A percentile compares a stretch with the other conserved stretches of the same genome.
phyloP scores from a whole-genome alignment of 208 protist species.

The Phytomonas serpens region DNA sequence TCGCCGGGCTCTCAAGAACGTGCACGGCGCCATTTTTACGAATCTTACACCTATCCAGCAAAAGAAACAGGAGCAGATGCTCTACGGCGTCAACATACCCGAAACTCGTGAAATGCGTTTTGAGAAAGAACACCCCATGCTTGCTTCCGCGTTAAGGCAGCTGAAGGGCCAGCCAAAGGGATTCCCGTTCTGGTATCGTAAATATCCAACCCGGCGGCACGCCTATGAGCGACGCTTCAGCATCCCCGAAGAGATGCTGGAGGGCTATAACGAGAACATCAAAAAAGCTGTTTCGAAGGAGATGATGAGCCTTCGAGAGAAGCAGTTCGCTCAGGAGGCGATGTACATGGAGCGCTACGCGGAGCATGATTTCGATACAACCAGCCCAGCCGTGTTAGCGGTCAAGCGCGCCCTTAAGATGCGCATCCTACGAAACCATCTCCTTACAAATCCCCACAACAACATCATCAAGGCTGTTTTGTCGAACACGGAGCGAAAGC shows the following conservation, averaged over 20 bases:
- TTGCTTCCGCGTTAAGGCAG: conserved; percentile 63
- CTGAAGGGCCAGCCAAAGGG: conserved; percentile 76
- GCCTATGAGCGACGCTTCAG: conserved; percentile 87
- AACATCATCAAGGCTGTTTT: conserved; percentile 86
- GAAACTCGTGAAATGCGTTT: conserved; percentile 70
- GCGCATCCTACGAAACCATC: conserved; percentile 80
- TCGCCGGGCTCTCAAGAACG: conserved; percentile 83
- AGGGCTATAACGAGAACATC: conserved; percentile 76
- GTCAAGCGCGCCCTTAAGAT: conserved; percentile 82
- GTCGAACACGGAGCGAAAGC: conserved; percentile 63
- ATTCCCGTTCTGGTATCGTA: conserved; percentile 91
- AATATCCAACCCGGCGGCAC: conserved; percentile 87
- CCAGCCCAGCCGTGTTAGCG: conserved; percentile 74
- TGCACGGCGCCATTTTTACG: conserved; percentile 79
- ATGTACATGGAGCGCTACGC: conserved; percentile 91
- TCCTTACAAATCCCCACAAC: conserved; percentile 89
- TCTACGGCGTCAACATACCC: conserved; percentile 83
- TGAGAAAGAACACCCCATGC: conserved; percentile 76
- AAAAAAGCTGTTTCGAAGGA: conserved; percentile 61
- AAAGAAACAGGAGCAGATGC: conserved; percentile 85
- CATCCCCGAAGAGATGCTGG: conserved; percentile 84
- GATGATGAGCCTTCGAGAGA: conserved; percentile 88
- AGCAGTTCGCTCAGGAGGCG: conserved; percentile 82
- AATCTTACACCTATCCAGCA: conserved; percentile 81
- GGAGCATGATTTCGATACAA: conserved; percentile 86